Evolutionary conservation across 805 yeast genomes (phyloP), one percentile per base, ranked within the genome.

Genomic region (Blastobotrys chiropterorum): DNA sequence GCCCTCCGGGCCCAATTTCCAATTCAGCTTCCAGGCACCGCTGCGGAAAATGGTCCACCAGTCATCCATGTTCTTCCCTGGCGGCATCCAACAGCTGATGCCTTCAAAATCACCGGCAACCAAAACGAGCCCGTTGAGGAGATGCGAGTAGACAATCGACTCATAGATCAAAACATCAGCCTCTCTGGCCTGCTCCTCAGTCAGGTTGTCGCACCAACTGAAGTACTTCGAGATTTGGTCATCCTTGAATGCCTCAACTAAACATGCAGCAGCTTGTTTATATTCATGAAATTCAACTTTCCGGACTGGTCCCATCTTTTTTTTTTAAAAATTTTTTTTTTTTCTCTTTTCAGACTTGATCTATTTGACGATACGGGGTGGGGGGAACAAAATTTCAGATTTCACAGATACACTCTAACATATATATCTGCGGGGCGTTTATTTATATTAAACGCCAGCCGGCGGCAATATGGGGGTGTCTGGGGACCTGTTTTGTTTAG

Each of bases 221-320:
- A 70, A 53, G 56, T 78, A 80, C 55, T 72, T 71, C 53, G 77
- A 74, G 58, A 79, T 79, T 30, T 79, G 74, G 62, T 80, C 85
- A 48, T 77, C 75, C 56, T 73, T 75, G 60, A 80, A 80, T 38
- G 82, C 78, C 50, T 77, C 66, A 50, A 73, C 72, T 49, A 80
- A 68, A 5, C 83, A 78, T 52, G 71, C 71, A 20, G 83, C 83
- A 22, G 81, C 81, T 53, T 79, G 72, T 54, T 73, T 76, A 58
- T 78, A 80, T 56, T 79, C 83, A 39, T 44, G 47, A 20, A 44
- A 43, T 48, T 55, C 49, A 11, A 58, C 53, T 22, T 22, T n/a
- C 16, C 60, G 50, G 14, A 55, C 59, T 6, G 42, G 11, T 6
- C 8, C 34, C 34, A 26, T 26, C 11, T 26, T n/a, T n/a, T n/a